Base-by-base conservation (phyloP, 495 filamentous ascomycete genomes). In the Penicillium longicatenatum region DNA sequence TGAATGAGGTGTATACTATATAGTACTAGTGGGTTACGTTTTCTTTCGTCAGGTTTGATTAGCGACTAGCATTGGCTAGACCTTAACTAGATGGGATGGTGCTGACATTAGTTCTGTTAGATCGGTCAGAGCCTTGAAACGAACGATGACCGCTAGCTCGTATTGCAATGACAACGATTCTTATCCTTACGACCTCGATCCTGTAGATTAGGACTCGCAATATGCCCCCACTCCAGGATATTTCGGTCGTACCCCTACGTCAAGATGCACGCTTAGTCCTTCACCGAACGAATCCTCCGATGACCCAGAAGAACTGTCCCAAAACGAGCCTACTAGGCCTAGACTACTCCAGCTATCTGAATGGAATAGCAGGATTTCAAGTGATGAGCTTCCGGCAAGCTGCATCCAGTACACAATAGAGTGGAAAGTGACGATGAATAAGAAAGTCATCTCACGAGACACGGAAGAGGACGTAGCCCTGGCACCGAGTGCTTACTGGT, bases 361-460 rank as follows among this genome's bases (percentile, higher is more conserved):
- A 35, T 66, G 41, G 66, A 50, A 64, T n/a, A 54, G 62, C 26
- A 55, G 46, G 57, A 58, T 37, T 31, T 22, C 31, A 5, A 72
- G 72, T 52, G 52, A 72, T 51, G 61, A 75, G 56, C 47, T 69
- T 46, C 60, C 59, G 45, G 67, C 65, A 37, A 68, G 20, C 58
- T 72, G 45, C 60, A 65, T 75, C 53, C 63, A 70, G 55, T 76
- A 73, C 49, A 60, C 54, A 10, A 75, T 75, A 52, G 69, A 72
- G 55, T 75, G 63, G 70, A 66, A 66, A 54, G 57, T 74, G 3
- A 58, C 41, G 26, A 22, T 75, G 19, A 70, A 71, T 39, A 70
- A 70, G 8, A 54, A 57, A 49, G 37, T 46, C 21, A 54, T 71
- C 7, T 46, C 51, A 30, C 63, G 56, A 53, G 63, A 71, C 41